Percentiles rank a stretch among this genome's conserved stretches.
Conservation (phyloP, 805 yeast species). For the Kodamaea neixiangensis region DNA sequence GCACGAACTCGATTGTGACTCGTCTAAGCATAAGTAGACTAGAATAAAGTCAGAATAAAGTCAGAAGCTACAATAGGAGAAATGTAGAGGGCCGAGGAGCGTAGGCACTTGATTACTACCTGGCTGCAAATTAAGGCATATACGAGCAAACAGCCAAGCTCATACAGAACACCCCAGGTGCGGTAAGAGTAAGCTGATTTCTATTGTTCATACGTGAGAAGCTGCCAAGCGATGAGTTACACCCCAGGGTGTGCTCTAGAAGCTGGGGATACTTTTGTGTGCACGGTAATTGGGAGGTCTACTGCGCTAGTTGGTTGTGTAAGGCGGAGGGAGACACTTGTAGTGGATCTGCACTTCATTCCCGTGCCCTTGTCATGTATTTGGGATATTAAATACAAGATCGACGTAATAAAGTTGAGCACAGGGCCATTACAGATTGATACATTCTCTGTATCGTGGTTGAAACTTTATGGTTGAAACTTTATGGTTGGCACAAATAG, state of each 20-base stretch:
- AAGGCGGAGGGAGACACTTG: background rate
- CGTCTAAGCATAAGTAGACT: too few species aligned
- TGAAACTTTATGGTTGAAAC: too few species aligned
- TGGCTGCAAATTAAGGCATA: background rate
- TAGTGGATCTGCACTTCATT: background rate
- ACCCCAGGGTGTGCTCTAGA: background rate
- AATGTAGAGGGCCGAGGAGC: background rate
- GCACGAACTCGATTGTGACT: too few species aligned
- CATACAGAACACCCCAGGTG: background rate
- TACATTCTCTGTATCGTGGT: background rate
- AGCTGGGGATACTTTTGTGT: background rate
- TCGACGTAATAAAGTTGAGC: too few species aligned
- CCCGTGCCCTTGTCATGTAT: background rate
- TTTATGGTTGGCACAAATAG: too few species aligned
- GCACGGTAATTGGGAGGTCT: background rate
- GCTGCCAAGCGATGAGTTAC: background rate
- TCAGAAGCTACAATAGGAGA: background rate
- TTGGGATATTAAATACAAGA: too few species aligned
- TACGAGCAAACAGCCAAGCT: background rate
- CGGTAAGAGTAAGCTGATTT: background rate
- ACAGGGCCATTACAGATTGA: background rate
- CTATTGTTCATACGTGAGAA: background rate
- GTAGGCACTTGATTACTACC: background rate
- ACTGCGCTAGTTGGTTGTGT: background rate
- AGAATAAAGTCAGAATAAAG: too few species aligned